Base-by-base conservation (phyloP, 2,329 filamentous ascomycete genomes). In the Pseudocercospora pini-densiflorae region DNA sequence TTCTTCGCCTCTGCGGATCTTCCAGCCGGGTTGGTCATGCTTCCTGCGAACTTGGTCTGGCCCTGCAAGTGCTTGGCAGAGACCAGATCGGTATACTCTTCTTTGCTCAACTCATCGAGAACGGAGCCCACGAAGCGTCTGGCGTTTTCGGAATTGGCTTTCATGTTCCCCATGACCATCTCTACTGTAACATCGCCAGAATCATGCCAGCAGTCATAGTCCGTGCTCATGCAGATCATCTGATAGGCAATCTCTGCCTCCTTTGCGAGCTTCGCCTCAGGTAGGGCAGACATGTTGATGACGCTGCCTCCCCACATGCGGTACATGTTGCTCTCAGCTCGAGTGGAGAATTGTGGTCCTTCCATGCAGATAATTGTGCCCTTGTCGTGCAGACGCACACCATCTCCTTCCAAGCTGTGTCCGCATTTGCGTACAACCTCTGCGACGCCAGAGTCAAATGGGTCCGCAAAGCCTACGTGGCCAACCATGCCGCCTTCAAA, bases 201-300 rank as follows among this genome's bases (percentile, higher is more conserved):
- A 21, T 87, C 89, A 77, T 94, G 91, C 95, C 95, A 99, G 88
- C 94, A 98, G 84, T 99, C 95, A 80, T 99, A 99, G 84, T 99
- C 95, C 29, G 95, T 99, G 36, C 93, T 92, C 95, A 99, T 99
- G 85, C 94, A 97, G 76, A 99, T 97, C 88, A 97, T 96, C 83
- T 97, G 93, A 81, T 98, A 98, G 40, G 91, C 91, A 74, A 99
- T 91, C 84, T 99, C 95, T 24, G 95, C 95, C 83, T 99, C 95
- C 62, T 92, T 90, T 9, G 95, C 95, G 21, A 99, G 89, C 85
- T 99, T 99, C 59, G 94, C 92, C 83, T 99, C 95, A 21, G 95
- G 95, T 16, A 99, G 86, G 14, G 90, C 91, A 53, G 92, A 97
- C 95, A 99, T 99, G 87, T 98, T 98, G 85, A 99, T 98, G 61